Evolutionary conservation across 176 grass and related monocot genomes (phyloP).

Genomic region (Musa schizocarpa): DNA sequence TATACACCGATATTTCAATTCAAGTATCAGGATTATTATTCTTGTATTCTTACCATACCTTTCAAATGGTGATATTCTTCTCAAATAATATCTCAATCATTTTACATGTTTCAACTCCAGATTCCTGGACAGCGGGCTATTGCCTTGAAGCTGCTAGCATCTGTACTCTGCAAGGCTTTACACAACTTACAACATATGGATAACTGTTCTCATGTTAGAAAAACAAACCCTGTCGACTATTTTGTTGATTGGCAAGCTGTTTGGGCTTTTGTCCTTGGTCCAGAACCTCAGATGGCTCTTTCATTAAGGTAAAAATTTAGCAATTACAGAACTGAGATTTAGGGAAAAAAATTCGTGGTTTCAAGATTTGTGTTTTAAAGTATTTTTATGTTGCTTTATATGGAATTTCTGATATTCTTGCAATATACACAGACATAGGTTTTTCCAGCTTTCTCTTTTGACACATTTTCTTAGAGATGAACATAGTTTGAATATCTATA

Average conservation of each 20-base stretch:
- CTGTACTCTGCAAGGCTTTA: constrained; percentile 57
- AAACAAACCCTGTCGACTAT: constrained; percentile 29
- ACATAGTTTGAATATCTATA: neutral
- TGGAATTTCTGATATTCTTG: neutral
- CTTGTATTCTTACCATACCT: neutral
- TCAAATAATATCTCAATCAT: neutral
- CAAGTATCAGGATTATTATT: too few species aligned
- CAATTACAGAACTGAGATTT: neutral
- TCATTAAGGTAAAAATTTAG: constrained; percentile 52
- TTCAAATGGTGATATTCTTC: neutral
- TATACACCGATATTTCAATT: too few species aligned
- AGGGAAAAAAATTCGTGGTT: neutral
- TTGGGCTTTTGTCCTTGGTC: constrained; percentile 87
- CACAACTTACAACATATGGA: constrained; percentile 55
- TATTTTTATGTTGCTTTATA: neutral
- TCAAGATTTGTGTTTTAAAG: neutral
- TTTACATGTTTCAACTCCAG: constrained; percentile 35
- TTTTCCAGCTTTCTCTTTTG: neutral
- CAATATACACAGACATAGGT: neutral
- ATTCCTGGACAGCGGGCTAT: constrained; percentile 84
- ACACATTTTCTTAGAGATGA: neutral
- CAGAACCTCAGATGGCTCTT: constrained; percentile 78
- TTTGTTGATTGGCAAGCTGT: constrained; percentile 88
- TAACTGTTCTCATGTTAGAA: constrained; percentile 27
- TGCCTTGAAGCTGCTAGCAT: constrained; percentile 76